Conservation (phyloP, 495 filamentous ascomycete genomes). For the Podospora pseudocomata region DNA sequence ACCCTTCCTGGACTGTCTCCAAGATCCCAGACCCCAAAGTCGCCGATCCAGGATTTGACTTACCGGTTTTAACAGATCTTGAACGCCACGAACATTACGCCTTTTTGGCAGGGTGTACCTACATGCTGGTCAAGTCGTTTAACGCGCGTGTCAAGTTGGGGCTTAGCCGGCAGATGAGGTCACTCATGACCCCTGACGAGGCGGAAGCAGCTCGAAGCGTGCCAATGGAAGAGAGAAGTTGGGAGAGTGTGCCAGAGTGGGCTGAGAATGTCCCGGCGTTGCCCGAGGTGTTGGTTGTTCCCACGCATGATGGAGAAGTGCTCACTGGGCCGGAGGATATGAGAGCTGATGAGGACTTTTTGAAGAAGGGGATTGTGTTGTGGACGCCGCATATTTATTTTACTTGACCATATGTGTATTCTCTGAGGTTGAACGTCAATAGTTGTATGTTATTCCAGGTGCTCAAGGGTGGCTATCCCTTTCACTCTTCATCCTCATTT, state of each 20-base stretch:
- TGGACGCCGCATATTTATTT: conserved; percentile 14
- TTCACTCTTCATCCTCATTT: too few relatives aligned
- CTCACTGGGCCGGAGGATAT: conserved; percentile 7
- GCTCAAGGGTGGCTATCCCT: too few relatives aligned
- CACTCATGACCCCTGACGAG: neutral
- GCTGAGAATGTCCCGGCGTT: neutral
- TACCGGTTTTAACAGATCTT: neutral
- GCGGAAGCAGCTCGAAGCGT: neutral
- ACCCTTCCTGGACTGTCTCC: neutral
- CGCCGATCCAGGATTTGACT: neutral
- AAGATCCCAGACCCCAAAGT: neutral
- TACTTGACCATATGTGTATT: neutral
- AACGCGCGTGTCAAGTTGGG: neutral
- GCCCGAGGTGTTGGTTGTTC: conserved; percentile 1
- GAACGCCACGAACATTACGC: neutral
- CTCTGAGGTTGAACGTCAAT: neutral
- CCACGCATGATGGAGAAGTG: neutral
- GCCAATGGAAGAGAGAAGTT: neutral
- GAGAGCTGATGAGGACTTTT: conserved; percentile 7
- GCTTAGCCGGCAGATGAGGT: conserved; percentile 4
- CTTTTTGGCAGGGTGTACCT: neutral
- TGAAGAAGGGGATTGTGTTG: conserved; percentile 9
- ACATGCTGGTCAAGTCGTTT: neutral
- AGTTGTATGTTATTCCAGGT: neutral
- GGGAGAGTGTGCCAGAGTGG: conserved; percentile 11